Conservation (phyloP, 352 stramenopile genomes). For the Bremia lactucae region DNA sequence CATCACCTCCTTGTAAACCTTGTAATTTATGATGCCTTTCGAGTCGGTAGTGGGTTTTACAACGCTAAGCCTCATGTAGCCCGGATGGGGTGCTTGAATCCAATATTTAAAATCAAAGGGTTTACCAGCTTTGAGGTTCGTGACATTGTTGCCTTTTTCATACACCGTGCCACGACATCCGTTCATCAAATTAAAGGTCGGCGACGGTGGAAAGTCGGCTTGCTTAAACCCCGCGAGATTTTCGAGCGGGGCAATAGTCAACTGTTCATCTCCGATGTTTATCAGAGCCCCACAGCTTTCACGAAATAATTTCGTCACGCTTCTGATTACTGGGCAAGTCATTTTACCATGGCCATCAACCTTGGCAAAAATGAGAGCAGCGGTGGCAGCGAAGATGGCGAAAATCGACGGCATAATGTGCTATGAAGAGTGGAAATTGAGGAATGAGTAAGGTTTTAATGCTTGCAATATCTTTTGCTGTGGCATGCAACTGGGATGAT, state of each 20-base stretch:
- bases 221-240: conserved; percentile 20
- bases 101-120: conserved; percentile 27
- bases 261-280: conserved; percentile 20
- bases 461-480: too few species aligned
- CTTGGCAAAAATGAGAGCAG: conserved; percentile 1
- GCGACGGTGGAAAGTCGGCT: conserved; percentile 14
- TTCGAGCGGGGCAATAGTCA: conserved; percentile 24
- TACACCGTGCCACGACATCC: conserved; percentile 28
- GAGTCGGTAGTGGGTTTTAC: conserved; percentile 33
- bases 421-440: conserved; percentile 15
- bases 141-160: conserved; percentile 22
- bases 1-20: conserved; percentile 22
- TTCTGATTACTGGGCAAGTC: conserved; percentile 1
- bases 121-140: conserved; percentile 13
- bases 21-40: conserved; percentile 36
- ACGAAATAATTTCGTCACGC: conserved; percentile 20
- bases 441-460: too few species aligned
- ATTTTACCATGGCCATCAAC: conserved; percentile 6
- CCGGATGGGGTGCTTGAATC: conserved; percentile 46
- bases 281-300: conserved; percentile 19
- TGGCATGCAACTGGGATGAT: too few species aligned
- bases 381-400: conserved; percentile 1
- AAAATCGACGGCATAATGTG: conserved; percentile 17
- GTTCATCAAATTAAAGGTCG: conserved; percentile 28
- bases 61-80: conserved; percentile 38